These are phyloP conservation scores for Zoysia pacifica DNA, from an alignment of 176 grass and related monocot species.

Conservation along the genomic window DNA sequence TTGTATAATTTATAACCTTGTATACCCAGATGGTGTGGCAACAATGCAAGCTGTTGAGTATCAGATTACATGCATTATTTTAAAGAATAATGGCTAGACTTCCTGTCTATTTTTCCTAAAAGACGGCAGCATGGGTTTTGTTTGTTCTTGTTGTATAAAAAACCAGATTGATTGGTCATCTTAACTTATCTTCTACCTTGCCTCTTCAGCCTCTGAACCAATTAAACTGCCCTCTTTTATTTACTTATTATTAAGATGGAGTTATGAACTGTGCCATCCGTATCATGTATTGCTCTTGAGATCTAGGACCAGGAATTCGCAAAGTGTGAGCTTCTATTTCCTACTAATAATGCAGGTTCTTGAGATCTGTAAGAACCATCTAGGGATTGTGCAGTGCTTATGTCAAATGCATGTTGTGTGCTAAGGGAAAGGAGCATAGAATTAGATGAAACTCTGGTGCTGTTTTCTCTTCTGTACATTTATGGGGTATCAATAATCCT, in stretches of 20 bases:
- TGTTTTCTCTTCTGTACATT: conserved; percentile 26
- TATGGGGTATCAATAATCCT: not conserved
- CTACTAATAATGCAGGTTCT: not conserved
- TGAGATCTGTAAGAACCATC: conserved; percentile 20
- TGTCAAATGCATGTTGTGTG: not conserved
- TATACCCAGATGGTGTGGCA: not conserved
- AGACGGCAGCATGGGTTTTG: not conserved
- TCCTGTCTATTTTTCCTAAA: too few relatives aligned
- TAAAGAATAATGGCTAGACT: not conserved
- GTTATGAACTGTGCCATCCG: not conserved
- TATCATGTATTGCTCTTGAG: not conserved
- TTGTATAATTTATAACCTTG: not conserved
- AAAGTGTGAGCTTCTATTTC: conserved; percentile 8
- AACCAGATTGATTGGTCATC: not conserved
- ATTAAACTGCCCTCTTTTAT: conserved; percentile 5
- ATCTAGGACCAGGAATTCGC: not conserved
- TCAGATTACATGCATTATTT: not conserved
- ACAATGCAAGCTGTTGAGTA: not conserved
- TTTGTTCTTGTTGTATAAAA: not conserved
- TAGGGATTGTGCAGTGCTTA: conserved; percentile 8
- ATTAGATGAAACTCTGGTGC: not conserved
- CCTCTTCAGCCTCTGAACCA: not conserved
- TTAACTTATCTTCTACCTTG: not conserved
- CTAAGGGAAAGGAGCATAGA: conserved; percentile 5
- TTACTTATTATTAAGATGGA: not conserved